Evolutionary conservation across 2,329 filamentous ascomycete genomes (phyloP), one percentile per base, ranked within the genome.

Genomic region (Pseudogymnoascus sp.): DNA sequence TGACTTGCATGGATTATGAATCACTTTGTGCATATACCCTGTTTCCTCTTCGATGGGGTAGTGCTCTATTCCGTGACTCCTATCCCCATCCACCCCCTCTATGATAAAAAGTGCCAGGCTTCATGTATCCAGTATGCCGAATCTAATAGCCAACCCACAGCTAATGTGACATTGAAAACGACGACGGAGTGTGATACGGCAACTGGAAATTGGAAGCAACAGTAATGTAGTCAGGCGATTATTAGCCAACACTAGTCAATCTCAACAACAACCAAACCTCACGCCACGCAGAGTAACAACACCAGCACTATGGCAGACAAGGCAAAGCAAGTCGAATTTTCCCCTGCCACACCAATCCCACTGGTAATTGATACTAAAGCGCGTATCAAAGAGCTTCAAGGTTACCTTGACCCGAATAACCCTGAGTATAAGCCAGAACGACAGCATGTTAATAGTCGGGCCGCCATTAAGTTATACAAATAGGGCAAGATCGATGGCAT

Each of bases 1-100:
- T 55, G 28, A 35, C 31, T 55, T 55, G 49, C 49, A 55, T 55
- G 49, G 49, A 33, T 55, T 35, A 55, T 55, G 28, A 55, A 35
- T 55, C 21, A 16, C 16, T 52, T 12, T 52, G 5, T 16, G 45
- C 14, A 16, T 16, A 8, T 38, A 5, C 31, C 18, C n/a, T n/a
- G 14, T 52, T 18, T 31, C 14, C 43, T 45, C 5, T 25, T 25
- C 3, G 12, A 25, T 14, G 18, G 18, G 4, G 28, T 31, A 14
- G 41, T 45, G 9, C 38, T 41, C 38, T 25, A 14, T 25, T 7
- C 18, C 12, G 21, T 45, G 21, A 45, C 21, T 25, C 21, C 21
- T 23, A 25, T 25, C 3, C 1, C 5, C 4, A 18, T 43, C 16
- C 40, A 43, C 18, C 38, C 40, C 16, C 16, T 2, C 3, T 5